Conservation (phyloP, 306 rosid genomes). For the Vigna hirtella region DNA sequence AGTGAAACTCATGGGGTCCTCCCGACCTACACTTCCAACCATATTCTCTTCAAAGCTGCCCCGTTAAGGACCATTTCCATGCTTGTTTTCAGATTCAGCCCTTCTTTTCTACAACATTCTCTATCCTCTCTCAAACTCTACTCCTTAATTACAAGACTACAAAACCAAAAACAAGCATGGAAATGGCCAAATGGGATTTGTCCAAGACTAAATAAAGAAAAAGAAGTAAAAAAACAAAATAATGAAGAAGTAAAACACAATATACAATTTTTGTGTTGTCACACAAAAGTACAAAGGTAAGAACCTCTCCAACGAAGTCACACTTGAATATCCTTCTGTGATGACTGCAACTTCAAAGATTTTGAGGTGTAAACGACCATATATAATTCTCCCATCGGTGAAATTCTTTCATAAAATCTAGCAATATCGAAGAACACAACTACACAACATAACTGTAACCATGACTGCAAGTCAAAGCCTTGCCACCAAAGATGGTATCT, state of each 20-base stretch:
- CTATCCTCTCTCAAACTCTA: constrained; percentile 26
- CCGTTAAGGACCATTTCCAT: constrained; percentile 68
- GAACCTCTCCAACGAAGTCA: constrained; percentile 5
- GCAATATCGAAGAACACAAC: not conserved
- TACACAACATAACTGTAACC: too few relatives aligned
- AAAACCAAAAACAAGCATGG: constrained; percentile 69
- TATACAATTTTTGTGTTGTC: constrained; percentile 19
- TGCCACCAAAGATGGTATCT: constrained; percentile 34
- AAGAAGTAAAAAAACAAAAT: not conserved
- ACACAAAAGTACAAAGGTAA: not conserved
- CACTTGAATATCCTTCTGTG: constrained; percentile 6
- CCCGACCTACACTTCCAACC: constrained; percentile 53
- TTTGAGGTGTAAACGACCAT: not conserved
- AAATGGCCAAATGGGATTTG: constrained; percentile 61
- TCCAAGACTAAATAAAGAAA: not conserved
- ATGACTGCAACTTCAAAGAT: not conserved
- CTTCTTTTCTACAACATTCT: constrained; percentile 48
- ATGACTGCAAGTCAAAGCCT: not conserved
- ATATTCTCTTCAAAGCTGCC: constrained; percentile 40
- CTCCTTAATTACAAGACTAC: constrained; percentile 13
- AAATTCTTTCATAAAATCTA: too few relatives aligned
- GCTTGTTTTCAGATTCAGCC: constrained; percentile 69
- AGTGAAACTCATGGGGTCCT: constrained; percentile 82
- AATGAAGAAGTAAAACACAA: not conserved
- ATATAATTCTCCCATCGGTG: too few relatives aligned